Evolutionary conservation across 768 basidiomycete genomes (phyloP), one percentile per base, ranked within the genome.

Genomic region (Boletus vermiculosoides): DNA sequence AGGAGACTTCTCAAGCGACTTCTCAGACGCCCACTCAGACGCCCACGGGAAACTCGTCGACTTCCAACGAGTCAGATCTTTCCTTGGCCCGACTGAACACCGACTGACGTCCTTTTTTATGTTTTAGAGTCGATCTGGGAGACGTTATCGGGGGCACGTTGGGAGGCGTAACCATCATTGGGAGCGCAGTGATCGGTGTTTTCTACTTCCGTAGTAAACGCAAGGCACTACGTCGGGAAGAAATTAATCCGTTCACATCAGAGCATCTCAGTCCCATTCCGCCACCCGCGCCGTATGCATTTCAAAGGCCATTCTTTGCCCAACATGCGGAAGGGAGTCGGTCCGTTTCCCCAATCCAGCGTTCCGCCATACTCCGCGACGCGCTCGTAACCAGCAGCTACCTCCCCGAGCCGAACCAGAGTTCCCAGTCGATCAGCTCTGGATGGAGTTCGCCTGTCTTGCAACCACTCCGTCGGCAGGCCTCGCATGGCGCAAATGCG

Each of bases 311-410:
- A 2, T 31, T 31, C n/a, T 28, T 46, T 12, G 2, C 56, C 25
- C 53, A 23, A 22, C 31, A 33, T 2, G 18, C 9, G 1, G 50
- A 55, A 18, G 15, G 22, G 22, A 42, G 22, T 11, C 5, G 30
- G 3, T 3, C 49, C 30, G 22, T 68, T 11, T 28, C 53, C 11
- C 56, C 57, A 1, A 20, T 40, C 45, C 16, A 11, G 20, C 62
- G 64, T 22, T 49, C 62, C 10, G 49, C 60, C 3, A 57, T 67
- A 28, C 62, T 62, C 18, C 56, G 54, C 1, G 54, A 60, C 13
- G 67, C 58, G 7, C 56, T 49, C 22, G 55, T 53, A 12, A n/a
- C 7, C 1, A 36, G 33, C 23, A 44, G n/a, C 40, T 34, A 44
- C 2, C 0, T 47, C 16, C 28, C 44, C 15, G 36, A 20, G 36